A percentile compares a stretch with the other conserved stretches of the same genome.
Evolutionary conservation across 805 yeast genomes (phyloP).

Genomic region (Ogataea zsoltii): DNA sequence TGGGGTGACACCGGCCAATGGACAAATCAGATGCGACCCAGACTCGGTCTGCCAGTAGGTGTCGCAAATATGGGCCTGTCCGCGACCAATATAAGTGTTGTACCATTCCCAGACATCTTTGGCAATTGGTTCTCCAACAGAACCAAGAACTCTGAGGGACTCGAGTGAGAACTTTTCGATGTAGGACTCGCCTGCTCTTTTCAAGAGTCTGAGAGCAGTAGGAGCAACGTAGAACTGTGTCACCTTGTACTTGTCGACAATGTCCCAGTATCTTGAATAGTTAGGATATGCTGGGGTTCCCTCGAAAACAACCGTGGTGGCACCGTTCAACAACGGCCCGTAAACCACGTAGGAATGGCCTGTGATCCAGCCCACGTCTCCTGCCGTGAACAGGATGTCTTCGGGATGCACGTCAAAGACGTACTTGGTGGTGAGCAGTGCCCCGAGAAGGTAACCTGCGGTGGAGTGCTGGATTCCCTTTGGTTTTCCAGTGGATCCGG

Average conservation of each 20-base stretch:
- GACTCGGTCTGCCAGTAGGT: constrained; percentile 92
- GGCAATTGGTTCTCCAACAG: constrained; percentile 86
- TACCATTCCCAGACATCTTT: constrained; percentile 91
- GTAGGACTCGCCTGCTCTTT: constrained; percentile 69
- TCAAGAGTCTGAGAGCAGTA: constrained; percentile 74
- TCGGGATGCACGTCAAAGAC: constrained; percentile 74
- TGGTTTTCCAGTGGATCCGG: constrained; percentile 88
- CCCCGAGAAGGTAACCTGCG: constrained; percentile 76
- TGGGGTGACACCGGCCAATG: constrained; percentile 75
- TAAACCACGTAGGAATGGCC: constrained; percentile 84
- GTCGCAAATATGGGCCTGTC: constrained; percentile 71
- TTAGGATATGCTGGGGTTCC: constrained; percentile 88
- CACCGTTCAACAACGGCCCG: constrained; percentile 77
- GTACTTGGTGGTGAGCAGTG: constrained; percentile 71
- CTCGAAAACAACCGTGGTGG: constrained; percentile 78
- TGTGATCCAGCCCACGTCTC: constrained; percentile 91
- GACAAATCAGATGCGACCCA: constrained; percentile 77
- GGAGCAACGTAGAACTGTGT: constrained; percentile 86
- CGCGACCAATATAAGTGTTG: constrained; percentile 67
- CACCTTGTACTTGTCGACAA: constrained; percentile 67
- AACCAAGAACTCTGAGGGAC: constrained; percentile 69
- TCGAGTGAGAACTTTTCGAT: constrained; percentile 62
- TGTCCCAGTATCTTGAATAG: constrained; percentile 78
- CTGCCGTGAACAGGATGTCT: constrained; percentile 80
- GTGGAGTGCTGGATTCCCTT: constrained; percentile 84